Percentiles rank a stretch among this genome's conserved stretches.
These are phyloP conservation scores for Trebouxia sp. DNA, from an alignment of 139 green algal genomes.

Conservation along the genomic window DNA sequence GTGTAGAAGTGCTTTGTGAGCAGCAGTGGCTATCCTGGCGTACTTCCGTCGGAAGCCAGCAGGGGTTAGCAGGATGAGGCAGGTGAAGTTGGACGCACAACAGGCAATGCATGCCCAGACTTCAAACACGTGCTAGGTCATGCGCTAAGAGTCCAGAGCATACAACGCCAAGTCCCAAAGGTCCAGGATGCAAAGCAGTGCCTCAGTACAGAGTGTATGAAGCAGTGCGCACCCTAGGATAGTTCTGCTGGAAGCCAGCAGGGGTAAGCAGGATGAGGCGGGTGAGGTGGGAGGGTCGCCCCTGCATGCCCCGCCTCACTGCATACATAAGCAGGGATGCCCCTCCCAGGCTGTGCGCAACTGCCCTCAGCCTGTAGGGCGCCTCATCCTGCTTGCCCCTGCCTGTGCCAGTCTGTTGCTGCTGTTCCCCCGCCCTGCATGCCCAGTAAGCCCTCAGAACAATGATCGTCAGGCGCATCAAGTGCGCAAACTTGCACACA, in stretches of 20 bases:
- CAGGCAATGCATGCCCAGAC: constrained; percentile 18
- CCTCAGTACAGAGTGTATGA: too few relatives aligned
- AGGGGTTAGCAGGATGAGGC: constrained; percentile 79
- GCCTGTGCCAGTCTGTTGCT: background rate
- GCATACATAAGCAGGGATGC: constrained; percentile 70
- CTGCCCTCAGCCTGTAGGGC: constrained; percentile 57
- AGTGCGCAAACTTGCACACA: too few relatives aligned
- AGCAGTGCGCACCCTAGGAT: constrained; percentile 35
- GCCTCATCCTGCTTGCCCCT: background rate
- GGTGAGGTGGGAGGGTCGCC: constrained; percentile 58
- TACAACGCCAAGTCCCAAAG: too few relatives aligned
- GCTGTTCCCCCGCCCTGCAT: background rate
- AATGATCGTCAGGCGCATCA: too few relatives aligned
- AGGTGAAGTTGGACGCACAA: constrained; percentile 60
- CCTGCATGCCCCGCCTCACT: constrained; percentile 29
- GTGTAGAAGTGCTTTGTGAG: too few relatives aligned
- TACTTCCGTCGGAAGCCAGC: constrained; percentile 71
- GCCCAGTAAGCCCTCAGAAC: background rate
- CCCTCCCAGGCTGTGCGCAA: constrained; percentile 72
- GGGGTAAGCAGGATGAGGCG: constrained; percentile 80
- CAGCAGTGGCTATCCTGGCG: constrained; percentile 33
- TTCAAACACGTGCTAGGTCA: background rate
- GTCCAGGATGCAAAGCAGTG: too few relatives aligned
- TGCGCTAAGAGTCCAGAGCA: too few relatives aligned
- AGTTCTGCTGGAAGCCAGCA: constrained; percentile 71